Conservation (phyloP, 495 filamentous ascomycete genomes). For the Daldinia vernicosa region DNA sequence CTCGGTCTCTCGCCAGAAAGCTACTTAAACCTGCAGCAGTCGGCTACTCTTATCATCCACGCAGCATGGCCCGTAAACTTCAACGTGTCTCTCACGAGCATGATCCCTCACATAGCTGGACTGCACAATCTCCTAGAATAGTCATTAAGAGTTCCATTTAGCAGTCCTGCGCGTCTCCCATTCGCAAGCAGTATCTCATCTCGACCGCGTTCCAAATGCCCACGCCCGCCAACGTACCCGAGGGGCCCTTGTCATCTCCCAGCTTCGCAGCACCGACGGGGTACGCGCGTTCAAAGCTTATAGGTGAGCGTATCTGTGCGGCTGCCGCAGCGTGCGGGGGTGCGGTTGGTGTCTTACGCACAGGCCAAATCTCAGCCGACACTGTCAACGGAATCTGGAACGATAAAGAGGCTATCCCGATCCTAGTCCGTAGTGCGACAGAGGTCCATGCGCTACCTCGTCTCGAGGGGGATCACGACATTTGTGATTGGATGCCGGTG, state of each 20-base stretch:
- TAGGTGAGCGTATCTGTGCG: conserved; percentile 62
- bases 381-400: conserved; percentile 65
- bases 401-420: conserved; percentile 63
- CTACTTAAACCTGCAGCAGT: conserved; percentile 50
- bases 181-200: conserved; percentile 65
- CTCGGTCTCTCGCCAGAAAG: conserved; percentile 54
- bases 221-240: conserved; percentile 49
- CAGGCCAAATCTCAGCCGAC: conserved; percentile 68
- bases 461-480: conserved; percentile 49
- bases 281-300: conserved; percentile 67
- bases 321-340: conserved; percentile 52
- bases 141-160: conserved; percentile 54
- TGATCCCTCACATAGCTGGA: conserved; percentile 66
- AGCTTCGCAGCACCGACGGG: conserved; percentile 57
- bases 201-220: conserved; percentile 56
- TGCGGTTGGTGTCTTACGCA: conserved; percentile 59
- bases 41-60: conserved; percentile 64
- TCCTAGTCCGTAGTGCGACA: conserved; percentile 63
- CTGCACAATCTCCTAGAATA: conserved; percentile 65
- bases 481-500: conserved; percentile 66
- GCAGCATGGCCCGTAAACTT: conserved; percentile 80
- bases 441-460: conserved; percentile 60
- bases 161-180: conserved; percentile 52
- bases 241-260: conserved; percentile 54
- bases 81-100: conserved; percentile 64